Base-by-base conservation (phyloP, 1,139 yeast species). In the Geotrichum reessii region DNA sequence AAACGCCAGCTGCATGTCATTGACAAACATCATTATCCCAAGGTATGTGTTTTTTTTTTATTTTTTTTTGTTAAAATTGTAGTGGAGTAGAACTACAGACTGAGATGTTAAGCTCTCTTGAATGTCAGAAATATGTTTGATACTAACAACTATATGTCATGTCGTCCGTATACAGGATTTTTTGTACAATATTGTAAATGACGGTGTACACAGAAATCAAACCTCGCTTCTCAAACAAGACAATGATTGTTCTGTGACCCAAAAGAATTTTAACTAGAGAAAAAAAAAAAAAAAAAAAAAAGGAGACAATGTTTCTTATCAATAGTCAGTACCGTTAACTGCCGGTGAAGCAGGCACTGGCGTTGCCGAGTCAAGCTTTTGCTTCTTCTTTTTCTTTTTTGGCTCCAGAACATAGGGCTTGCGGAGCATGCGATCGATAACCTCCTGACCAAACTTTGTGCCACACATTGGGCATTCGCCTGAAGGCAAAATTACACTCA, bases 401-500 rank as follows among this genome's bases (percentile, higher is more conserved):
- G 74, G 75, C 9, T 71, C 72, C 17, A 74, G 67, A 9, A 84
- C 83, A 12, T 75, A 78, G 0, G 91, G 91, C 61, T 78, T 82
- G 63, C 81, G 76, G 66, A 76, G 79, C 63, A 84, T 66, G 53
- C 76, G 77, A 63, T 80, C 76, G 73, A 90, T 67, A 68, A 86
- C 74, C 74, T 83, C 76, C 73, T 82, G 74, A 64, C 82, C 81
- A 73, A 84, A 78, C 63, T 80, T 69, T 69, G 96, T 74, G 71
- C 83, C 80, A 73, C 86, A 83, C 72, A 91, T 84, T 1, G 90
- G 88, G 66, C 91, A 85, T 58, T 73, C 75, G 56, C 77, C 78
- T 47, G 72, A 81, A 58, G 72, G 75, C 55, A 82, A 87, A 71
- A 79, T 69, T 74, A 76, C 61, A 55, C 68, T 69, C 73, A 72